phyloP scores from a whole-genome alignment of 805 yeast genomes.

The Yarrowia keelungensis region DNA sequence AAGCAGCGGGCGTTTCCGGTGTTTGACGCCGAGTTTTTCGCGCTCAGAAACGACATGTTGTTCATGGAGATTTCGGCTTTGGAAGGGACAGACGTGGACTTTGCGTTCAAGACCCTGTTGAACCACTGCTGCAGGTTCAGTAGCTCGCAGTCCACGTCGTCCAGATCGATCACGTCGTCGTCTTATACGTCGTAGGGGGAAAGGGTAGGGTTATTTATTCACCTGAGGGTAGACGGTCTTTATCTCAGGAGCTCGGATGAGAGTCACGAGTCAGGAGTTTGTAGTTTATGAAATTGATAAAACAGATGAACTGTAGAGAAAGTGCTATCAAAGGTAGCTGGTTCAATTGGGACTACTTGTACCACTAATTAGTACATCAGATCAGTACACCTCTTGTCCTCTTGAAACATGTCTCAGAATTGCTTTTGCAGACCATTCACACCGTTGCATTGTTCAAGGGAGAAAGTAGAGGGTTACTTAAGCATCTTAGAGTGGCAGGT shows the following conservation, averaged over 20 bases:
- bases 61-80: constrained; percentile 97
- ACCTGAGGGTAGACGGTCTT: no score
- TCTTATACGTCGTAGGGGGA: not conserved
- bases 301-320: no score
- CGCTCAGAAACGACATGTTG: constrained; percentile 84
- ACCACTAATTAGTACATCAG: no score
- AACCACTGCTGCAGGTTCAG: constrained; percentile 18
- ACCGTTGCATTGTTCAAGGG: constrained; percentile 2
- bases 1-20: constrained; percentile 97
- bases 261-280: not conserved
- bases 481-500: no score
- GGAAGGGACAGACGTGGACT: constrained; percentile 88
- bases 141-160: constrained; percentile 15
- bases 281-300: not conserved
- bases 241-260: no score
- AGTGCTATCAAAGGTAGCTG: no score
- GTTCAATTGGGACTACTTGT: no score
- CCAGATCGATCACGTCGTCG: constrained; percentile 4
- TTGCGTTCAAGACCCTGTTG: constrained; percentile 60
- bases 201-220: not conserved
- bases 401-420: constrained; percentile 8
- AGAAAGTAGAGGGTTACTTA: no score
- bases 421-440: not conserved
- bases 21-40: constrained; percentile 94
- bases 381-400: no score